Conservation (phyloP, 176 grass and related monocot species). For the Eleusine indica region DNA sequence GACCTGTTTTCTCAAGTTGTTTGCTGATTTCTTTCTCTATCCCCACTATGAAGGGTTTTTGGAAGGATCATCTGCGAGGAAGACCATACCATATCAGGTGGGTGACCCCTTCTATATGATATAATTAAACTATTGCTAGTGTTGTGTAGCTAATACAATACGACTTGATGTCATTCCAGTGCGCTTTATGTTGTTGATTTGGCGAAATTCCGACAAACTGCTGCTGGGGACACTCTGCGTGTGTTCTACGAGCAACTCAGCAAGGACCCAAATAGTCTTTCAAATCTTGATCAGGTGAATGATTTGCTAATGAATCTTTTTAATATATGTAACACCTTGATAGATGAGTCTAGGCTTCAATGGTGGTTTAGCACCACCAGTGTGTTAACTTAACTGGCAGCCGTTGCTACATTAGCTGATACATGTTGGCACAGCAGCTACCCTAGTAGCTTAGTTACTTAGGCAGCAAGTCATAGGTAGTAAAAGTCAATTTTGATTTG, state of each 20-base stretch:
- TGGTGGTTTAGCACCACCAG: too few species aligned
- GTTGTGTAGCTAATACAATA: slow-evolving; percentile 18
- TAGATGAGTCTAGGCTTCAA: too few species aligned
- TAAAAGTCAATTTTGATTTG: too few species aligned
- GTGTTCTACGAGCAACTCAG: slow-evolving; percentile 95
- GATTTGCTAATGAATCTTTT: slow-evolving; percentile 27
- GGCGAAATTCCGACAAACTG: slow-evolving; percentile 94
- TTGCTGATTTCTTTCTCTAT: slow-evolving; percentile 26
- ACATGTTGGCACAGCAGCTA: too few species aligned
- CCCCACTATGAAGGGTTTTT: slow-evolving; percentile 72
- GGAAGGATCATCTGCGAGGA: slow-evolving; percentile 97
- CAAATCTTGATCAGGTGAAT: slow-evolving; percentile 97
- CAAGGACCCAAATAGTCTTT: slow-evolving; percentile 99
- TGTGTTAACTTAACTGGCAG: too few species aligned
- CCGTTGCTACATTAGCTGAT: too few species aligned
- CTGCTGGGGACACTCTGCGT: slow-evolving; percentile 85
- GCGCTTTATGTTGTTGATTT: slow-evolving; percentile 99
- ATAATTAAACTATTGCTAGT: slow-evolving; percentile 28
- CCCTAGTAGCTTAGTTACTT: too few species aligned
- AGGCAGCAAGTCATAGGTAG: too few species aligned
- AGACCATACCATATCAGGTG: slow-evolving; percentile 98
- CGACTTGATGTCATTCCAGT: slow-evolving; percentile 52
- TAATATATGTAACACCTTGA: slow-evolving; percentile 1
- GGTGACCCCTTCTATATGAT: slow-evolving; percentile 28
- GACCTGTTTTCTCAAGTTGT: slow-evolving; percentile 38